Percentiles rank a stretch among this genome's conserved stretches.
Evolutionary conservation across 345 rosid genomes (phyloP).

Genomic region (Crucihimalaya himalaica): DNA sequence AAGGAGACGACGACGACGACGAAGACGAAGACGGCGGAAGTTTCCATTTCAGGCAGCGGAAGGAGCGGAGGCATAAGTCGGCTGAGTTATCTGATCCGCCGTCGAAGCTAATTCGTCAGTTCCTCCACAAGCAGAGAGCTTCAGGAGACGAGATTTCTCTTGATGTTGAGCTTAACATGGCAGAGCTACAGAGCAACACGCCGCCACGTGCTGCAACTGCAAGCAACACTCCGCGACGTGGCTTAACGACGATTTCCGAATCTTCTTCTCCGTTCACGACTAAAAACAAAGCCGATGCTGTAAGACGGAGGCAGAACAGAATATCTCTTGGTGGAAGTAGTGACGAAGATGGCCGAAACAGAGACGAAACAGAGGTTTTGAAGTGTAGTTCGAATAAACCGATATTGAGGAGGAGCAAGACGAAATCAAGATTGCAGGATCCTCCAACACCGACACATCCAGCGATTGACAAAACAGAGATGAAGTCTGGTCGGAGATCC

Average conservation of each 20-base stretch:
- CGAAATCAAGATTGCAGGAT: conserved; percentile 43
- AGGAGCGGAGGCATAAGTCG: not conserved
- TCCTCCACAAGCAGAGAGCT: conserved; percentile 42
- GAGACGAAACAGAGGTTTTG: conserved; percentile 37
- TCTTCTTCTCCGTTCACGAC: conserved; percentile 32
- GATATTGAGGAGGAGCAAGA: conserved; percentile 36
- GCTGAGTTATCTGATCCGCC: conserved; percentile 36
- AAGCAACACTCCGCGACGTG: conserved; percentile 21
- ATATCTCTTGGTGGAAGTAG: conserved; percentile 30
- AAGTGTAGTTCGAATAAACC: conserved; percentile 40
- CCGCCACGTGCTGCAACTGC: conserved; percentile 5
- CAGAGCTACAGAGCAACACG: conserved; percentile 39
- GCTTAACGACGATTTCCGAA: conserved; percentile 33
- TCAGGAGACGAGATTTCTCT: conserved; percentile 48
- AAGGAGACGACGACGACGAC: not conserved
- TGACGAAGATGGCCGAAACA: conserved; percentile 34
- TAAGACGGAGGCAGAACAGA: conserved; percentile 27
- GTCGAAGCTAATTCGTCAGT: conserved; percentile 34
- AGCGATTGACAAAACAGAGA: conserved; percentile 32
- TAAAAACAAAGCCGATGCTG: conserved; percentile 28
- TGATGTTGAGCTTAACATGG: conserved; percentile 46
- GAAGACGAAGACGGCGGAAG: conserved; percentile 28
- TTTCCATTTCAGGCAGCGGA: conserved; percentile 43
- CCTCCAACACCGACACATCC: conserved; percentile 44
- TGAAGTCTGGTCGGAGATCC: conserved; percentile 40